Evolutionary conservation across 257 asterid species (phyloP), one percentile per base, ranked within the genome.

Genomic region (Coffea eugenioides): DNA sequence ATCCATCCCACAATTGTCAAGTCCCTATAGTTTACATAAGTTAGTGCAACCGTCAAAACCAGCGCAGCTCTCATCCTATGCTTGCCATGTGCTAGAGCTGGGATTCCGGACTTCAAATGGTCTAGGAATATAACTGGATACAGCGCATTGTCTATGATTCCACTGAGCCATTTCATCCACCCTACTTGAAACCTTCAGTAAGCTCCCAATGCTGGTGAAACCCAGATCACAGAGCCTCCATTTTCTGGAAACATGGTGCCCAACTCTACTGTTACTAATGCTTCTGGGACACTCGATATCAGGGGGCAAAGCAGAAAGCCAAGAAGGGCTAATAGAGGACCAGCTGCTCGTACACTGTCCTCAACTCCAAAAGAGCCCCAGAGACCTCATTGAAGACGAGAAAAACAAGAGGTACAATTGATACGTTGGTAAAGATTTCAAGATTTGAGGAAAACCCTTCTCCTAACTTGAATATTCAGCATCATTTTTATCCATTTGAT

Each of bases 401-500:
- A 14, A 65, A 65, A 11, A 65, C 70, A 65, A 65, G 70, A 65
- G 45, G 70, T 65, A 31, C 43, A 25, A 65, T 68, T 34, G 48
- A 68, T 68, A 68, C n/a, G 25, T 68, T 15, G 3, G 72, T 68
- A 48, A 39, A 68, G 43, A 1, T 68, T 4, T 16, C 49, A 68
- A 68, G 16, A 68, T 15, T 34, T 68, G 48, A 39, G 5, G 72
- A 68, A 15, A 34, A 68, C 6, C 49, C 49, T 68, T 39, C 72
- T 15, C 49, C 49, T 34, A 68, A 34, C 72, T 68, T 68, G 72
- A 68, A 20, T 68, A 68, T 39, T 67, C n/a, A 67, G 48, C 72
- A 36, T 15, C 39, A 8, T 12, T 9, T 34, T 68, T 11, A 3
- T 68, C 72, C 72, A 68, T 68, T 68, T 68, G 36, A 21, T 34